A percentile compares a stretch with the other conserved stretches of the same genome.
These are phyloP conservation scores for Skeletonema costatum DNA, from an alignment of 108 stramenopile species.

Conservation along the genomic window DNA sequence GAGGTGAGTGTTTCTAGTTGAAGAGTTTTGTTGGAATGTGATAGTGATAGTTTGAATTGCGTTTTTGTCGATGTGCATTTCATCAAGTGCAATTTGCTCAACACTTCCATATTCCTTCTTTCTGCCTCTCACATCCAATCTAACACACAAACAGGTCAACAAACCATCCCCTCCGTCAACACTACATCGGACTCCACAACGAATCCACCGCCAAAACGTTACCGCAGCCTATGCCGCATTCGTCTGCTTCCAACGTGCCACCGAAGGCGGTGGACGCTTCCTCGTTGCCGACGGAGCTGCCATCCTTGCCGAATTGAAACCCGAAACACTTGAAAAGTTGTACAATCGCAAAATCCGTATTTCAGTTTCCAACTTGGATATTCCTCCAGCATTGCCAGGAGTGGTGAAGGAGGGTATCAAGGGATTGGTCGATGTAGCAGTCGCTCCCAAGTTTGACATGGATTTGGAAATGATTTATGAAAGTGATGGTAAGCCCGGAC, in stretches of 20 bases:
- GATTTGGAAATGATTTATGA: constrained; percentile 92
- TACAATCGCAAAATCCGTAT: constrained; percentile 85
- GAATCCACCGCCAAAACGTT: constrained; percentile 92
- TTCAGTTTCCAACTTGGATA: constrained; percentile 81
- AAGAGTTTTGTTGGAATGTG: background rate
- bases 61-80: background rate
- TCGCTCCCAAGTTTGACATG: constrained; percentile 94
- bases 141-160: constrained; percentile 64
- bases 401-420: constrained; percentile 79
- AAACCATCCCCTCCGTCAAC: constrained; percentile 80
- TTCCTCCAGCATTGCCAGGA: constrained; percentile 69
- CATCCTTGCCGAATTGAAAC: constrained; percentile 83
- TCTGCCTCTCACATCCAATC: background rate
- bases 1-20: constrained; percentile 56
- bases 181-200: constrained; percentile 90
- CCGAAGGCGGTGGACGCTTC: constrained; percentile 89
- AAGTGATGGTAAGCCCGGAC: constrained; percentile 85
- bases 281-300: constrained; percentile 89
- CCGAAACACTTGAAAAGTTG: constrained; percentile 70
- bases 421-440: constrained; percentile 70
- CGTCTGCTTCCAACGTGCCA: constrained; percentile 91
- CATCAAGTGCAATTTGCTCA: background rate
- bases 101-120: background rate
- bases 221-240: constrained; percentile 91
- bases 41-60: background rate